Evolutionary conservation across 2,329 filamentous ascomycete genomes (phyloP), one percentile per base, ranked within the genome.

Genomic region (Xylaria polymorpha): DNA sequence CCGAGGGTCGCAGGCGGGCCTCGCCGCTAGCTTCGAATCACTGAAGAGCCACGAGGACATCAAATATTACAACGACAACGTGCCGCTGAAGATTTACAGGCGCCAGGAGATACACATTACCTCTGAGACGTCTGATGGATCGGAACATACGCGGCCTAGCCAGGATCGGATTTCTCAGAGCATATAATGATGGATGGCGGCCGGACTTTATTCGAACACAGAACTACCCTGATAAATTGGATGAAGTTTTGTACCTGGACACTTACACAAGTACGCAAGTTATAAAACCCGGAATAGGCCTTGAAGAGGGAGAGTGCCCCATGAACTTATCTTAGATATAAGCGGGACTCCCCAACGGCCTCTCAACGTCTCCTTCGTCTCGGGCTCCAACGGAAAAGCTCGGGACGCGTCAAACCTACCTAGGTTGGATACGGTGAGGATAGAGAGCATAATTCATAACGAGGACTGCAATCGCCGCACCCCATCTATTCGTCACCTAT

Each of bases 31-130:
- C 18, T 67, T 80, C 44, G 74, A 75, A 10, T 71, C 70, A 3
- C 74, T 79, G 2, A 77, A 78, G 41, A 83, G 81, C 72, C 79
- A 81, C 67, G 81, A 82, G 68, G 74, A 79, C 41, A 79, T 82
- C 70, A 81, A 71, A 35, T 74, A 71, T 1, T 77, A 75, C 61
- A 71, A 71, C 6, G 73, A 75, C 57, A 71, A 72, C 4, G 71
- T 80, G 44, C 80, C 80, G n/a, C 72, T 82, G 12, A 77, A 78
- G 74, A 81, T 81, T 43, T 81, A 80, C 66, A 78, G 76, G 53
- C 77, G 77, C 43, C 78, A 78, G 68, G 79, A 81, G 57, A 73
- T 81, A 9, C 73, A 77, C 53, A 72, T 81, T 25, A 75, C 64
- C 1, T 57, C 12, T 2, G 67, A 71, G 61, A 29, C 5, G 35